Conservation (phyloP, 75 land plant species). For the Selaginella moellendorffii region DNA sequence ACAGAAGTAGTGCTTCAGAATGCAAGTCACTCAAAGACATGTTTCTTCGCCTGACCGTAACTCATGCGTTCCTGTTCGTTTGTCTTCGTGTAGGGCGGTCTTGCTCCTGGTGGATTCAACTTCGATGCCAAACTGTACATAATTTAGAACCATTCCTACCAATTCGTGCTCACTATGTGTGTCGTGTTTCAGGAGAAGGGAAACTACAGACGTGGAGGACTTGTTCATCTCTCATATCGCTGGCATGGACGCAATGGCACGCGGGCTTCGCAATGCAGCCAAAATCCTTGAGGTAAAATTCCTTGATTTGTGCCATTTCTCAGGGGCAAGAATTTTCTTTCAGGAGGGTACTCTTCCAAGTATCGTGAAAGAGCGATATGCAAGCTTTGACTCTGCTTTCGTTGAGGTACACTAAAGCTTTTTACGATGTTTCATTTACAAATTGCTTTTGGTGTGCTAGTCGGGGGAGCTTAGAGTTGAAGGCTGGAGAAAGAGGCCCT, state of each 20-base stretch:
- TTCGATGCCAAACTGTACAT: constrained; percentile 97
- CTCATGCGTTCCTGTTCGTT: too few species aligned
- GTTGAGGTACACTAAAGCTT: constrained; percentile 49
- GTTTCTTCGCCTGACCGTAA: too few species aligned
- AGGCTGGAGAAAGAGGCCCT: constrained; percentile 62
- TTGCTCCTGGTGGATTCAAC: constrained; percentile 97
- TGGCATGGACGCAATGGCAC: constrained; percentile 93
- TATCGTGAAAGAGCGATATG: constrained; percentile 72
- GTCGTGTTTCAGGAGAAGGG: constrained; percentile 50
- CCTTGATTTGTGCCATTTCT: neutral
- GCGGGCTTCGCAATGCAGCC: constrained; percentile 91
- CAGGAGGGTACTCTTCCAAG: constrained; percentile 65
- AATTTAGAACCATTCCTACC: too few species aligned
- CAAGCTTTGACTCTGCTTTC: constrained; percentile 59
- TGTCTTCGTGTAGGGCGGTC: too few species aligned
- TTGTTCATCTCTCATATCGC: constrained; percentile 81
- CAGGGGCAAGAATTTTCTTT: too few species aligned
- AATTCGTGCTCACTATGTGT: too few species aligned
- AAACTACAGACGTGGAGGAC: constrained; percentile 92
- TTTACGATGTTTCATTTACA: neutral
- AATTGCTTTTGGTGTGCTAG: constrained; percentile 21
- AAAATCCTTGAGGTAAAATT: constrained; percentile 49
- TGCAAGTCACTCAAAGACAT: too few species aligned
- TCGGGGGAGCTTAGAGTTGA: constrained; percentile 71
- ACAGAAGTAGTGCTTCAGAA: constrained; percentile 72